Conservation (phyloP, 1,284 basidiomycete genomes). For the Pseudozyma thailandica region DNA sequence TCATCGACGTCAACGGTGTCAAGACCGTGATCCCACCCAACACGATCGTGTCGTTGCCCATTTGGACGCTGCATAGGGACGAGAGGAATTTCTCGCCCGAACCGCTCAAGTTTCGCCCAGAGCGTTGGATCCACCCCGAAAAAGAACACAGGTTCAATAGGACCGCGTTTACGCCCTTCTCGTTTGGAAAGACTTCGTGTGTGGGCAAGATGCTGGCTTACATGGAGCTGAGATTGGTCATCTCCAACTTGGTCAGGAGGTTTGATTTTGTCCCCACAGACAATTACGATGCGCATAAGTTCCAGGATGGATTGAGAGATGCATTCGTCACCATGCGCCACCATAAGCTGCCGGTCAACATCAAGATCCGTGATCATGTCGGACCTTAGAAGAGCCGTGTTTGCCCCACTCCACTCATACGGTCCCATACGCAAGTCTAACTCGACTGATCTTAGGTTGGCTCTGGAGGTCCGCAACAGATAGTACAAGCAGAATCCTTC, state of each 20-base stretch:
- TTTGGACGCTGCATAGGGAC: slow-evolving; percentile 39
- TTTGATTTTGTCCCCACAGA: slow-evolving; percentile 32
- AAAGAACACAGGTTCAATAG: slow-evolving; percentile 28
- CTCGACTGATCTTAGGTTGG: no score
- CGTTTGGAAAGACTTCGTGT: slow-evolving; percentile 39
- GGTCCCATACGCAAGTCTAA: no score
- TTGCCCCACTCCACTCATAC: neutral
- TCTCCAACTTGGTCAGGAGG: slow-evolving; percentile 25
- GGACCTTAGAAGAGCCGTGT: slow-evolving; percentile 9
- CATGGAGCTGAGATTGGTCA: slow-evolving; percentile 32
- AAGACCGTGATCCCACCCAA: slow-evolving; percentile 22
- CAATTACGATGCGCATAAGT: slow-evolving; percentile 19
- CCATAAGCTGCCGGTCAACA: slow-evolving; percentile 21
- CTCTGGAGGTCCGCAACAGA: no score
- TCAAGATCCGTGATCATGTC: slow-evolving; percentile 12
- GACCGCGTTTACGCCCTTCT: slow-evolving; percentile 36
- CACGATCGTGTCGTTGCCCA: slow-evolving; percentile 30
- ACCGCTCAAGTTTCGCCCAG: slow-evolving; percentile 32
- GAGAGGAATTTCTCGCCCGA: slow-evolving; percentile 33
- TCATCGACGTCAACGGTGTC: slow-evolving; percentile 24
- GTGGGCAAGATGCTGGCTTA: slow-evolving; percentile 37
- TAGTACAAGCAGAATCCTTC: no score
- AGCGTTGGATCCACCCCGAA: slow-evolving; percentile 29
- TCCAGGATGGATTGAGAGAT: slow-evolving; percentile 17
- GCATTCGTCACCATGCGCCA: slow-evolving; percentile 16